phyloP scores from a whole-genome alignment of 2,329 filamentous ascomycete species.

The Lachnellula subtilissima region DNA sequence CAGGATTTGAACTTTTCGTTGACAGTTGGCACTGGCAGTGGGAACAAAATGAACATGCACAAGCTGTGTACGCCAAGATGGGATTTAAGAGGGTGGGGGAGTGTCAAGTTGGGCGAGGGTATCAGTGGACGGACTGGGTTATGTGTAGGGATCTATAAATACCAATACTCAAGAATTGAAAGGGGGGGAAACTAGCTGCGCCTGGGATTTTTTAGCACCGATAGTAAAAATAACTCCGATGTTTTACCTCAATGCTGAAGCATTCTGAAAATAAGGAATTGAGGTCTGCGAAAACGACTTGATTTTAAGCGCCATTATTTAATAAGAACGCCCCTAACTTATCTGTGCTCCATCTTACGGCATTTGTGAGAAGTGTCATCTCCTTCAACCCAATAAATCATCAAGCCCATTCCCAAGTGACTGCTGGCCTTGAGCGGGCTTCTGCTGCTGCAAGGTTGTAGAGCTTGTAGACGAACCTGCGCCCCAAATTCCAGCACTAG shows the following conservation, averaged over 20 bases:
- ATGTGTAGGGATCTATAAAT: conserved; percentile 34
- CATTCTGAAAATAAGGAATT: no score
- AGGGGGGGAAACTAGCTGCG: no score
- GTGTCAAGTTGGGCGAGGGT: conserved; percentile 40
- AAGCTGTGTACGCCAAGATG: conserved; percentile 37
- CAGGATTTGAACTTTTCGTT: background rate
- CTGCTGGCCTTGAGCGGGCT: conserved; percentile 26
- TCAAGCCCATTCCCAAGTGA: conserved; percentile 35
- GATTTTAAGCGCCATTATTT: conserved; percentile 21
- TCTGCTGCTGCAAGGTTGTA: conserved; percentile 16
- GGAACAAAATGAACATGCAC: conserved; percentile 40
- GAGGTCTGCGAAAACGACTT: background rate
- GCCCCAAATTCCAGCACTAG: conserved; percentile 90
- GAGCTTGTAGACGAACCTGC: conserved; percentile 46
- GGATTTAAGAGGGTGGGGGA: conserved; percentile 38
- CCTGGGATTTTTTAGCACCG: no score
- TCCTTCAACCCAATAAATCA: conserved; percentile 41
- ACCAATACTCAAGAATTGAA: no score
- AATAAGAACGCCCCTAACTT: conserved; percentile 7
- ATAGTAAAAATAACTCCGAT: no score
- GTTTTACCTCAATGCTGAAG: no score
- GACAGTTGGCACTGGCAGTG: conserved; percentile 23
- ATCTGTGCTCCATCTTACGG: conserved; percentile 1
- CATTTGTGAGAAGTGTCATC: background rate
- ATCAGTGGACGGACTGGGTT: conserved; percentile 39